Base-by-base conservation (phyloP, 75 land plant genomes). In the Cryptomeria japonica region DNA sequence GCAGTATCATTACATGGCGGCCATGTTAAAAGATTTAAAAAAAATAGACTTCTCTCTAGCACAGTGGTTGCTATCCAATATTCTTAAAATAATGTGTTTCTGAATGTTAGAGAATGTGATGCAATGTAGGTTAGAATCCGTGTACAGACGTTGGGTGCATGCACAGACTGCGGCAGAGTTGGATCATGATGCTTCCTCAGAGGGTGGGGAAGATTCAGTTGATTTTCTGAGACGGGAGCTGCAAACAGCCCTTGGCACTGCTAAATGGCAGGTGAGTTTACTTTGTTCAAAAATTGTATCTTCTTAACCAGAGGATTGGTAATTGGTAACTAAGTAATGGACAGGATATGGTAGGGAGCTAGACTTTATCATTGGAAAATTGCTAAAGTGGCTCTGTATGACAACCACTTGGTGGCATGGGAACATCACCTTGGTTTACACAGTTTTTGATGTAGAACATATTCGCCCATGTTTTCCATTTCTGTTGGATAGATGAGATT, bases 221-320 rank as follows among this genome's bases (percentile, higher is more conserved):
- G 93, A 89, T 49, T 88, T 88, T 73, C 87, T 91, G 87, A 53
- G 49, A 15, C 88, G 90, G 61, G 96, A 93, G 87, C 92, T 95
- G 13, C 92, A 89, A 42, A 94, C 89, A n/a, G 93, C 95, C 39
- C 86, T 95, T 39, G 96, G 96, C 64, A 95, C 94, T 72, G 91
- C 96, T 22, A 95, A 95, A 90, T 95, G 96, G 96, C 96, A 95
- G 96, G 96, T 95, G 1, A 34, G 76, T 41, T 32, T 46, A 61
- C 36, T 88, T n/a, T 15, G 51, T 78, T 13, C 10, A 9, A 25
- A n/a, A 25, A 16, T 16, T 83, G 56, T 41, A 0, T 28, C 1
- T 9, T 36, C 83, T 53, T 56, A 28, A 82, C 32, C 8, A 14
- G 31, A 22, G 41, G 34, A 4, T 22, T 39, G 25, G 25, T 68